Conservation (phyloP, 148 eudicot species). For the Chenopodium suecicum region DNA sequence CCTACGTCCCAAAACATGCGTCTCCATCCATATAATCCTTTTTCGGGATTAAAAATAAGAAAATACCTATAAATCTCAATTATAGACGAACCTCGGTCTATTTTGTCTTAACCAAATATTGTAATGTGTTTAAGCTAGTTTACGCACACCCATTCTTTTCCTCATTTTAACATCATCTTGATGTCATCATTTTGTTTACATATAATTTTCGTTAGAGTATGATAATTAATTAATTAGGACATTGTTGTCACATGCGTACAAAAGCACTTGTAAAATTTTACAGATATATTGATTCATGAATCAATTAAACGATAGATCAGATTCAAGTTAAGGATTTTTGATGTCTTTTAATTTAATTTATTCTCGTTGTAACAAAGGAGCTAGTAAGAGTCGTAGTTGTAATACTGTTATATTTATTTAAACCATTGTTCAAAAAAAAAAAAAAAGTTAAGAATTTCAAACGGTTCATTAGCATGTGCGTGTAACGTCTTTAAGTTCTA, state of each 20-base stretch:
- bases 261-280: background rate
- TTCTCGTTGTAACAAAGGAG: too few relatives aligned
- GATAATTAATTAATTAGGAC: background rate
- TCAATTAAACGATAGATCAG: too few relatives aligned
- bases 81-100: background rate
- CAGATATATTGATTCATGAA: too few relatives aligned
- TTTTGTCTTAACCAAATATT: background rate
- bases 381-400: too few relatives aligned
- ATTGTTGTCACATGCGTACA: background rate
- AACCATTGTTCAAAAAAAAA: too few relatives aligned
- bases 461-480: too few relatives aligned
- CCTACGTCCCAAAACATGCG: slow-evolving; percentile 13
- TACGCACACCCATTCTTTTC: background rate
- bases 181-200: background rate
- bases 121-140: background rate
- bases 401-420: too few relatives aligned
- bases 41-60: background rate
- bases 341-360: too few relatives aligned
- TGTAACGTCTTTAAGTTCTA: too few relatives aligned
- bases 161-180: slow-evolving; percentile 7
- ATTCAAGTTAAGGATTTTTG: too few relatives aligned
- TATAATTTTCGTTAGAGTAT: too few relatives aligned
- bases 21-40: slow-evolving; percentile 2
- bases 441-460: too few relatives aligned
- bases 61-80: background rate